Evolutionary conservation across 805 yeast genomes (phyloP), one percentile per base, ranked within the genome.

Genomic region (Dipodascopsis tothii): DNA sequence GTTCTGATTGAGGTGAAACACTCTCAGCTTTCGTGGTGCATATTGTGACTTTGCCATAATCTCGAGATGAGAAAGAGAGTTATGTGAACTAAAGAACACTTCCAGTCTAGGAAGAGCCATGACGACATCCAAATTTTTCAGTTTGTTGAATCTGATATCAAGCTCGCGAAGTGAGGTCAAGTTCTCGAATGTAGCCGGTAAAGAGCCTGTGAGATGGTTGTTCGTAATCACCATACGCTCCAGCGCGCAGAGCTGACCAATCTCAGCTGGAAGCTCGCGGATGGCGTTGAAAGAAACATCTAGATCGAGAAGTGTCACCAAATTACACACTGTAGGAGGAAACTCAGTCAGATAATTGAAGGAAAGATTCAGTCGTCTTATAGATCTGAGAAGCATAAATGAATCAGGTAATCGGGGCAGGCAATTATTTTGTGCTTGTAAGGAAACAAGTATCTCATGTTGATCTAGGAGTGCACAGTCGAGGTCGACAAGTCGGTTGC

Each of bases 261-360:
- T 71, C 2, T 78, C 70, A 9, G 63, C 69, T 0, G 96, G 94
- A 1, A 92, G 53, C 2, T 47, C 46, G 2, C 71, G 63, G 22
- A 92, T 73, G 40, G 76, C 75, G 61, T 92, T 92, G 63, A 85
- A 88, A 0, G 95, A 84, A 35, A 90, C 58, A 58, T 90, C 94
- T 50, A 92, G 68, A 42, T 80, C 81, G 35, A 69, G 65, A 42
- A 90, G 69, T 40, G 73, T 73, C 0, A 69, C 58, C 48, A 90
- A 69, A 20, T 73, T 70, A 51, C 77, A 76, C 17, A 90, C 66
- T 1, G 81, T 73, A 41, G 48, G 70, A 0, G 87, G 87, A 39
- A 80, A 72, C 6, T 50, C 58, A 20, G 66, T 68, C 51, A 83
- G 67, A 33, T 73, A 69, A 60, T 94, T 92, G 2, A 95, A 87